phyloP scores from a whole-genome alignment of 2,329 filamentous ascomycete genomes.

The Rhinocladiella similis region DNA sequence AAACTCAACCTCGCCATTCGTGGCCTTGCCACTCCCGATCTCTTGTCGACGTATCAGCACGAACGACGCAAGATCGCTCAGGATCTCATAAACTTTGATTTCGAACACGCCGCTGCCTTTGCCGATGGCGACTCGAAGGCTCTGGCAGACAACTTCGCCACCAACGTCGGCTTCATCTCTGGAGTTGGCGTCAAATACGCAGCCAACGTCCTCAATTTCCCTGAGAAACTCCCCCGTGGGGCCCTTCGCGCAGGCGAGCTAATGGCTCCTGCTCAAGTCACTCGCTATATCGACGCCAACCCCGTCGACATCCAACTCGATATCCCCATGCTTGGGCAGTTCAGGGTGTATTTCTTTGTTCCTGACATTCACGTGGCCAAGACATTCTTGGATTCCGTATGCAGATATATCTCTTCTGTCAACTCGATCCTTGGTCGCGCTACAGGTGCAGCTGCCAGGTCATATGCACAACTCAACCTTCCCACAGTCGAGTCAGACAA shows the following conservation, averaged over 20 bases:
- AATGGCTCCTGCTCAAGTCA: conserved; percentile 68
- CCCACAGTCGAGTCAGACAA: conserved; percentile 61
- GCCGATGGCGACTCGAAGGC: conserved; percentile 61
- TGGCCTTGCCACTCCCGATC: conserved; percentile 36
- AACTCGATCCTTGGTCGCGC: conserved; percentile 61
- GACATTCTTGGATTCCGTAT: conserved; percentile 62
- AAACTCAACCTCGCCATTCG: conserved; percentile 55
- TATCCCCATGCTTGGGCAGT: conserved; percentile 75
- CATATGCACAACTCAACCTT: conserved; percentile 62
- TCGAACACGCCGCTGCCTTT: conserved; percentile 50
- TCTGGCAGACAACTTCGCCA: conserved; percentile 67
- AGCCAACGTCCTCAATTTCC: conserved; percentile 61
- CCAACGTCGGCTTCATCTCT: conserved; percentile 72
- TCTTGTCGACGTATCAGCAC: conserved; percentile 53
- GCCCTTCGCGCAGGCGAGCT: conserved; percentile 43
- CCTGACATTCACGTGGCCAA: conserved; percentile 59
- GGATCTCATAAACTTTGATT: conserved; percentile 62
- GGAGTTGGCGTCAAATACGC: conserved; percentile 70
- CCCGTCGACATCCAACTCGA: conserved; percentile 76
- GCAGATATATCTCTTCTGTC: conserved; percentile 52
- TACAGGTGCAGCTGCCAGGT: conserved; percentile 59
- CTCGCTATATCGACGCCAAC: conserved; percentile 74
- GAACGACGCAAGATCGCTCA: conserved; percentile 62
- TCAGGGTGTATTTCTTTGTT: conserved; percentile 71
- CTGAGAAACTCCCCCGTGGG: conserved; percentile 39